A percentile compares a stretch with the other conserved stretches of the same genome.
Conservation (phyloP, 2,329 filamentous ascomycete species). For the Mycosphaerella sp. region DNA sequence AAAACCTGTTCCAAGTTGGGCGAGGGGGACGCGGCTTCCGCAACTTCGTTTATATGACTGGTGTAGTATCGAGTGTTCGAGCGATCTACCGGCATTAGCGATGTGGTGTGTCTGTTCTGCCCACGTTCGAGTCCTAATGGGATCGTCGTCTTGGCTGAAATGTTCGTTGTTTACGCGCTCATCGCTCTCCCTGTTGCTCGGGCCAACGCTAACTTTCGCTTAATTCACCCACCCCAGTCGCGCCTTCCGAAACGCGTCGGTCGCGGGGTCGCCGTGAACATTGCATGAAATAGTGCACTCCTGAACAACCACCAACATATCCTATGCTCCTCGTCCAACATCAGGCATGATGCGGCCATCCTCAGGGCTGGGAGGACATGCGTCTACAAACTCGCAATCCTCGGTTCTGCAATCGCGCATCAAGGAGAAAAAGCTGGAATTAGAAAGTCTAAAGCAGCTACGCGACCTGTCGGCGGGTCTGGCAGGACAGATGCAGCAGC, state of each 20-base stretch:
- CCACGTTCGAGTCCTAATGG: neutral
- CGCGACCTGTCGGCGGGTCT: slow-evolving; percentile 72
- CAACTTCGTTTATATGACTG: neutral
- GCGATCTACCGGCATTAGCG: neutral
- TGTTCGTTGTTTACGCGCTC: slow-evolving; percentile 3
- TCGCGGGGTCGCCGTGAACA: neutral
- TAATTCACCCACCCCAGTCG: neutral
- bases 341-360: slow-evolving; percentile 44
- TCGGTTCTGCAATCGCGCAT: slow-evolving; percentile 68
- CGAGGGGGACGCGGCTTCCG: neutral
- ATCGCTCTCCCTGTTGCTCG: neutral
- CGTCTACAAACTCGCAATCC: slow-evolving; percentile 46
- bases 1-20: neutral
- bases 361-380: slow-evolving; percentile 32
- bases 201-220: slow-evolving; percentile 5
- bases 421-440: slow-evolving; percentile 77
- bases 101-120: neutral
- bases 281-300: neutral
- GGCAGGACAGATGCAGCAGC: slow-evolving; percentile 72
- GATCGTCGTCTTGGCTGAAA: neutral
- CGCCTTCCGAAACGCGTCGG: neutral
- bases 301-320: slow-evolving; percentile 23
- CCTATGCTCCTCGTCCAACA: slow-evolving; percentile 38
- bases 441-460: slow-evolving; percentile 71
- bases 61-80: neutral